Base-by-base conservation (phyloP, 371 early-diverging fungal genomes). In the Saksenaea oblongispora region DNA sequence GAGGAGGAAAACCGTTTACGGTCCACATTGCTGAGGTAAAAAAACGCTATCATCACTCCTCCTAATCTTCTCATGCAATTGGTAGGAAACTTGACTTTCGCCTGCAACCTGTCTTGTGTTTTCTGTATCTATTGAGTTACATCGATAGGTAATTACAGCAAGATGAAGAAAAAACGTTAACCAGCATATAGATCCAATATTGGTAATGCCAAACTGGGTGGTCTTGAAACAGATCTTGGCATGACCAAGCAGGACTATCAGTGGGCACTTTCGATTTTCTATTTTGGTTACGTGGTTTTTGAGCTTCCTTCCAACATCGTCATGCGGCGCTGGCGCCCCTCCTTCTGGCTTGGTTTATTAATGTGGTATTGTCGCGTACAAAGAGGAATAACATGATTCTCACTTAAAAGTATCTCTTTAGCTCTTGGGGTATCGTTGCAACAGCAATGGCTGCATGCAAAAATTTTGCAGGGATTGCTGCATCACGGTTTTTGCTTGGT, bases 201-300 rank as follows among this genome's bases (percentile, higher is more conserved):
- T 58, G 77, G 76, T 37, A 80, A 80, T 57, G 80, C 80, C 1
- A 80, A 72, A 56, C 59, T 80, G 0, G 80, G 68, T 34, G 77
- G 77, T n/a, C 55, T 80, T 13, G 56, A 65, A 24, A 56, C 42
- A 28, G 77, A 77, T 34, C 47, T 76, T 55, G 13, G 61, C 10
- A 47, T 76, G 66, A 61, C 73, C 0, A 39, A 11, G n/a, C 3
- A 17, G 10, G 51, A 47, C 7, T 47, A 47, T 28, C 61, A 62
- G 31, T 62, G 56, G 58, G 53, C 62, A 0, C 24, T 65, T 41
- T 69, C 65, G 5, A 61, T 56, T 37, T 71, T 64, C n/a, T 69
- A 56, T 34, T 66, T 64, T 53, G 66, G 66, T 17, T 71, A 69
- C 28, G 73, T 78, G n/a, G 36, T 78, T 14, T 78, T 74, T 42